Percentiles rank a stretch among this genome's conserved stretches.
phyloP scores from a whole-genome alignment of 2,329 filamentous ascomycete genomes.

The Geoglossum cookeanum region DNA sequence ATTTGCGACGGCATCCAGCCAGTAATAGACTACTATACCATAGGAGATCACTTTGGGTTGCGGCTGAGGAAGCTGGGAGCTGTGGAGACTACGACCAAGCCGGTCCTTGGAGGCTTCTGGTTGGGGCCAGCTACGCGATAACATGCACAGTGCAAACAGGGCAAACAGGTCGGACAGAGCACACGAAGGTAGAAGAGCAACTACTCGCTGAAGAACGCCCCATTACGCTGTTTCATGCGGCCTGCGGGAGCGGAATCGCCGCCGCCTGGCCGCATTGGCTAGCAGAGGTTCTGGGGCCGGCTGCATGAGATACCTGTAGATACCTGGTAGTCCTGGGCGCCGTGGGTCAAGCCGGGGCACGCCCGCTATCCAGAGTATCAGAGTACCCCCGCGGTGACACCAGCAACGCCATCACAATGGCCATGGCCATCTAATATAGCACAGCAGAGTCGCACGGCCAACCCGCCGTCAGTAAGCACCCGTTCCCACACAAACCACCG shows the following conservation, averaged over 20 bases:
- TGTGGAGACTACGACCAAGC: background rate
- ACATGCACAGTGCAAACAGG: background rate
- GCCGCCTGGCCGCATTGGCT: background rate
- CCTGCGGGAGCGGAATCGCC: background rate
- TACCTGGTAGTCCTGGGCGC: no score
- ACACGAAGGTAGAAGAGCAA: background rate
- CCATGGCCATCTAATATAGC: no score
- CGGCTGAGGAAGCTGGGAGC: background rate
- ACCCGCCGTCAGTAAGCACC: no score
- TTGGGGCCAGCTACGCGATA: background rate
- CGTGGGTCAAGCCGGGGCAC: no score
- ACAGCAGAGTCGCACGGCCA: no score
- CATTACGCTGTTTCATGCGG: background rate
- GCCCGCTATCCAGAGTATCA: no score
- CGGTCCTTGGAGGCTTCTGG: background rate
- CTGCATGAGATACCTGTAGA: no score
- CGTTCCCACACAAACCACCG: no score
- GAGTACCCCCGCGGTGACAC: no score
- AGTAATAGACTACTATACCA: background rate
- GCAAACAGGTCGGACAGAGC: background rate
- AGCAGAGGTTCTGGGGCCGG: background rate
- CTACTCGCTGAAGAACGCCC: background rate
- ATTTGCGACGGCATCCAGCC: slow-evolving; percentile 19
- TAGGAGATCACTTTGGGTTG: background rate
- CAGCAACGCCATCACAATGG: no score